Conservation (phyloP, 1,284 basidiomycete genomes). For the Kwoniella shivajii region DNA sequence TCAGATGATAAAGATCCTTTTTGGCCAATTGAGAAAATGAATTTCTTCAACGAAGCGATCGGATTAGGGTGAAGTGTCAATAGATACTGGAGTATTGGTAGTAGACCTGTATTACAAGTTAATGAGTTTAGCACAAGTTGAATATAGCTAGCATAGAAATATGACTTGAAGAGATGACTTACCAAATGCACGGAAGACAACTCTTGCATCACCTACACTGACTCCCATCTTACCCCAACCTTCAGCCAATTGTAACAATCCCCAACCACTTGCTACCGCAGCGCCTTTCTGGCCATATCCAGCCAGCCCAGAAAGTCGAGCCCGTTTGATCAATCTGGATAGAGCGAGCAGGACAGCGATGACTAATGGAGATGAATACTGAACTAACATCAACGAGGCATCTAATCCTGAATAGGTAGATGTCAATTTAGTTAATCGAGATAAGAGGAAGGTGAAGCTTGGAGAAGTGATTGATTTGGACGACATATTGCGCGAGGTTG, state of each 20-base stretch:
- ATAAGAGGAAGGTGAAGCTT: slow-evolving; percentile 25
- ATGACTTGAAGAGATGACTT: too few species aligned
- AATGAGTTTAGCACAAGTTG: too few species aligned
- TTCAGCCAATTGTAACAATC: slow-evolving; percentile 32
- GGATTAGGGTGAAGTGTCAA: slow-evolving; percentile 43
- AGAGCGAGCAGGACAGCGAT: slow-evolving; percentile 43
- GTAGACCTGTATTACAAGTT: slow-evolving; percentile 23
- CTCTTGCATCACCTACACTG: slow-evolving; percentile 46
- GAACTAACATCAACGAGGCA: slow-evolving; percentile 47
- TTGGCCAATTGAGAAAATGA: slow-evolving; percentile 16
- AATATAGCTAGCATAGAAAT: too few species aligned
- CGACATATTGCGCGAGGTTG: background rate
- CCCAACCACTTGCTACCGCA: slow-evolving; percentile 16
- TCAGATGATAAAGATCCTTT: slow-evolving; percentile 7
- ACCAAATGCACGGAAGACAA: slow-evolving; percentile 52
- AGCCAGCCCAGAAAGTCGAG: slow-evolving; percentile 23
- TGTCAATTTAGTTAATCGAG: slow-evolving; percentile 36
- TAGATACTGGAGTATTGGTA: slow-evolving; percentile 46
- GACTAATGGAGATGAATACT: slow-evolving; percentile 47
- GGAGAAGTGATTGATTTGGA: slow-evolving; percentile 1
- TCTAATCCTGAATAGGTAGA: slow-evolving; percentile 47
- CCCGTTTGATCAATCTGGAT: too few species aligned
- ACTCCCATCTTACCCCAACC: slow-evolving; percentile 39
- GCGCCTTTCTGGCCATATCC: background rate
- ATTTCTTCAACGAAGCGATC: slow-evolving; percentile 22